Evolutionary conservation across 352 stramenopile species (phyloP), one percentile per base, ranked within the genome.

Genomic region (Globisporangium sylvaticum): DNA sequence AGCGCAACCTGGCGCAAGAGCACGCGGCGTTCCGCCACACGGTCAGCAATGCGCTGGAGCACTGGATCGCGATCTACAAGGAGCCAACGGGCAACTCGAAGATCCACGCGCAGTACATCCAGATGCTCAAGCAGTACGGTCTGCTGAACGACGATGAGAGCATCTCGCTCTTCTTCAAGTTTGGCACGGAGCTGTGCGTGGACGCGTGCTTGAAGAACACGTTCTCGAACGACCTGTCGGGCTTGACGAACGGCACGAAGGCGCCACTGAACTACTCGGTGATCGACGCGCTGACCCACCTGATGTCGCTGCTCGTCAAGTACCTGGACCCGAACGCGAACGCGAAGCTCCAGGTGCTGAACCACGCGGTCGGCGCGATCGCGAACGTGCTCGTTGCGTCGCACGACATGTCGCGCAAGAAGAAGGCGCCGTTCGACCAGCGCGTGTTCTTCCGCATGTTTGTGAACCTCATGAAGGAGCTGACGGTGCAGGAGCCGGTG

Each of bases 361-460:
- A 98, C 78, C 97, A 98, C 75, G 95, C 97, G 37, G 89, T 99
- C 10, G 94, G 92, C 37, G 92, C 95, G 22, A 94, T 97, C 66
- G 90, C 96, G n/a, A 94, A 97, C 54, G 91, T 97, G 50, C 84
- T 99, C 66, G 94, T 98, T 52, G 92, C 90, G 8, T 72, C 87
- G 3, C 87, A 95, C 58, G 87, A 96, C 57, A 64, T 90, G 50
- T 87, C 83, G 34, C 83, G 84, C 66, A 95, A 94, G 75, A 92
- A 92, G 71, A 91, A 95, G 67, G 77, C 72, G 10, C 62, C 74
- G 5, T 99, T 99, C 70, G 98, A 99, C 75, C 97, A 99, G 73
- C 89, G 97, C 50, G 97, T 98, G 39, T 99, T 98, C 87, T 99
- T 99, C 79, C 91, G 97, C 58, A 86, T 99, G 75, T 92, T 99